These are phyloP conservation scores for Nothophoma quercina DNA, from an alignment of 2,329 filamentous ascomycete genomes.

Conservation along the genomic window DNA sequence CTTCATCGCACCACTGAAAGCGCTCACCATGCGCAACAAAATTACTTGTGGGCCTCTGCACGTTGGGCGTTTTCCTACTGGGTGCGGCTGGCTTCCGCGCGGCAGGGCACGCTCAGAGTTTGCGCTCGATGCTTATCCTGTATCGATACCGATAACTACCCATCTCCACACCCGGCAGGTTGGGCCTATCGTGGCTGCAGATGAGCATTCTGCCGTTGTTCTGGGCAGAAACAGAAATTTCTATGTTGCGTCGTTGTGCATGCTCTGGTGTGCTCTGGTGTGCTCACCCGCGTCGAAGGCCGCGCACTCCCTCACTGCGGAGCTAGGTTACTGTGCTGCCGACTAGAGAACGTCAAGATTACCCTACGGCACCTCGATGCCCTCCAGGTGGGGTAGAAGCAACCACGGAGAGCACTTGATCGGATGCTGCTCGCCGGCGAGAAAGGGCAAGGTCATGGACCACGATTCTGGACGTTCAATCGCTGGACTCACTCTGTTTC, in stretches of 20 bases:
- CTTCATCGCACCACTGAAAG: slow-evolving; percentile 28
- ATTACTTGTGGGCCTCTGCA: slow-evolving; percentile 45
- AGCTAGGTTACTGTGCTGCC: slow-evolving; percentile 10
- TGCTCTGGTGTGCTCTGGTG: slow-evolving; percentile 16
- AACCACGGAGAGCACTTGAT: slow-evolving; percentile 5
- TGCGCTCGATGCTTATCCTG: slow-evolving; percentile 43
- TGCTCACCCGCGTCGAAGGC: slow-evolving; percentile 11
- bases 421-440: slow-evolving; percentile 8
- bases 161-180: slow-evolving; percentile 32
- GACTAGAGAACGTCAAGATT: slow-evolving; percentile 15
- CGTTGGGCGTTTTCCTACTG: slow-evolving; percentile 28
- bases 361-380: slow-evolving; percentile 5
- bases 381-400: slow-evolving; percentile 19
- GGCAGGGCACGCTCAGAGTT: slow-evolving; percentile 32
- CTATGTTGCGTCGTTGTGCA: slow-evolving; percentile 22
- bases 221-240: slow-evolving; percentile 32
- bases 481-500: slow-evolving; percentile 14
- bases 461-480: slow-evolving; percentile 9
- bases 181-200: slow-evolving; percentile 26
- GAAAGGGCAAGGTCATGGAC: slow-evolving; percentile 19
- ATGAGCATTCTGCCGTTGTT: slow-evolving; percentile 8
- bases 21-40: slow-evolving; percentile 37
- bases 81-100: slow-evolving; percentile 28
- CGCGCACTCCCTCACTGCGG: slow-evolving; percentile 26
- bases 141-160: slow-evolving; percentile 47